Percentiles rank a stretch among this genome's conserved stretches.
These are phyloP conservation scores for Quercus robur DNA, from an alignment of 306 rosid genomes.

Conservation along the genomic window DNA sequence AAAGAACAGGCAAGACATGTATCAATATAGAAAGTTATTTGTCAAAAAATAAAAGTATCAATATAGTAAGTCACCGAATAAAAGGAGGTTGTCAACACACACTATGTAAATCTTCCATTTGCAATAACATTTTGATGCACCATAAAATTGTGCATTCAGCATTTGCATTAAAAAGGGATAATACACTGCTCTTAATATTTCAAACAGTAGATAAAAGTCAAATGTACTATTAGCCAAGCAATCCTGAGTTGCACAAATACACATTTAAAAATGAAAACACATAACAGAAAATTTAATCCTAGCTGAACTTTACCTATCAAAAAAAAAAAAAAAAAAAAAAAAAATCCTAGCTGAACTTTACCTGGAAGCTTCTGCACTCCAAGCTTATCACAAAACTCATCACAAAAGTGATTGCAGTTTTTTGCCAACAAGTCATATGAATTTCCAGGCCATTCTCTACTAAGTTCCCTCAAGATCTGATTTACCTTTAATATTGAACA, in stretches of 20 bases:
- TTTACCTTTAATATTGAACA: slow-evolving; percentile 70
- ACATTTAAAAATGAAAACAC: not conserved
- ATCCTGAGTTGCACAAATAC: not conserved
- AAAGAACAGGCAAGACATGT: too few relatives aligned
- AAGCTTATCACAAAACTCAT: slow-evolving; percentile 86
- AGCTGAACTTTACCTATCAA: slow-evolving; percentile 42
- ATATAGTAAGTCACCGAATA: not conserved
- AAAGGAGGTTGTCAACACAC: not conserved
- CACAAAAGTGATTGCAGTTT: slow-evolving; percentile 98
- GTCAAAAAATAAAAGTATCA: not conserved
- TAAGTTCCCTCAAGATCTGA: slow-evolving; percentile 91
- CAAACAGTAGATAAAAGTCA: not conserved
- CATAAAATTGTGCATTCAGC: not conserved
- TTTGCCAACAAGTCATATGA: slow-evolving; percentile 84
- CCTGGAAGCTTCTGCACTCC: slow-evolving; percentile 95
- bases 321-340: too few relatives aligned
- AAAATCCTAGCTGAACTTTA: slow-evolving; percentile 21
- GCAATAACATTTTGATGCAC: not conserved
- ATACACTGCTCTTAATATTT: not conserved
- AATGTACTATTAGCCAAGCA: not conserved
- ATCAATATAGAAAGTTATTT: too few relatives aligned
- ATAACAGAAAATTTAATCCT: not conserved
- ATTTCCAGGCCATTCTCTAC: slow-evolving; percentile 97
- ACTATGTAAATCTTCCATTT: not conserved
- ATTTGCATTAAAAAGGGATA: not conserved